These are phyloP conservation scores for Endotrypanum monterogeii DNA, from an alignment of 208 protist genomes.

Conservation along the genomic window DNA sequence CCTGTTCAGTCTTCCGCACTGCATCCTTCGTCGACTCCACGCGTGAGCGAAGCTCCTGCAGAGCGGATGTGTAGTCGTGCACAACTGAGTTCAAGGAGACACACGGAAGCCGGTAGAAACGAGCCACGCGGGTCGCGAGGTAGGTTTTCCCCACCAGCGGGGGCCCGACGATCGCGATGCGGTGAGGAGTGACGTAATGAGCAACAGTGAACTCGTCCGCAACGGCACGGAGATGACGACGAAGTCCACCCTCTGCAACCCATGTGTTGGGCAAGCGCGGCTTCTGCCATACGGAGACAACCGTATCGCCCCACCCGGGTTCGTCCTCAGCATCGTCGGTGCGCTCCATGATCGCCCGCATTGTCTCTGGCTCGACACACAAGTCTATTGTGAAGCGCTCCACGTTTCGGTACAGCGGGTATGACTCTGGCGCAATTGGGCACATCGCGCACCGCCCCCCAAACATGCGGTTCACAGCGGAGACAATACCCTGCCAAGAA, in stretches of 20 bases:
- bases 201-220: slow-evolving; percentile 77
- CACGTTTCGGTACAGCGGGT: slow-evolving; percentile 75
- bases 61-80: slow-evolving; percentile 54
- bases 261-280: slow-evolving; percentile 45
- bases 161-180: slow-evolving; percentile 86
- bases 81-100: slow-evolving; percentile 36
- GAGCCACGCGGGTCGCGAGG: slow-evolving; percentile 51
- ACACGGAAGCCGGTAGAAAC: slow-evolving; percentile 81
- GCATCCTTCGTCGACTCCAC: slow-evolving; percentile 32
- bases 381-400: slow-evolving; percentile 91
- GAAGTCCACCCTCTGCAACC: slow-evolving; percentile 79
- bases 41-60: slow-evolving; percentile 35
- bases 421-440: slow-evolving; percentile 54
- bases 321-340: slow-evolving; percentile 49
- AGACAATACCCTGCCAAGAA: slow-evolving; percentile 72
- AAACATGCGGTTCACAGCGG: slow-evolving; percentile 81
- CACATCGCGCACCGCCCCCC: slow-evolving; percentile 48
- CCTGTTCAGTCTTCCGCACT: slow-evolving; percentile 40
- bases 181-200: slow-evolving; percentile 74
- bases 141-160: slow-evolving; percentile 90
- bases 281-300: slow-evolving; percentile 2
- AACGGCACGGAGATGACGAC: slow-evolving; percentile 61
- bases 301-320: slow-evolving; percentile 7
- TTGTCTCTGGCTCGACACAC: slow-evolving; percentile 71
- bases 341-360: slow-evolving; percentile 67